Conservation (phyloP, 306 rosid species). For the Potentilla sterilis region DNA sequence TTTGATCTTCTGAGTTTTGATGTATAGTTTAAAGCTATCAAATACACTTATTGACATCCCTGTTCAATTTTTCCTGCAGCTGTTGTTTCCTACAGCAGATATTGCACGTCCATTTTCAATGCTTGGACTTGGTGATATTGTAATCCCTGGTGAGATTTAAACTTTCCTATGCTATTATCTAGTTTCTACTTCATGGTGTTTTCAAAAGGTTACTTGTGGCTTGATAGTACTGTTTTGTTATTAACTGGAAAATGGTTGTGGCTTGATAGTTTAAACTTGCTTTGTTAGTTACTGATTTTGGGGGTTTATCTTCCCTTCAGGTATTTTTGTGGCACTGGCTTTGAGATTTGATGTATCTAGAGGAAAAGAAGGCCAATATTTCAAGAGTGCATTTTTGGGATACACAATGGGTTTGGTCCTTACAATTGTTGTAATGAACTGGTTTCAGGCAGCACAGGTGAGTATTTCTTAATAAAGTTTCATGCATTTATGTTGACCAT, state of each 20-base stretch:
- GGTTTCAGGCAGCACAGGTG: constrained; percentile 99
- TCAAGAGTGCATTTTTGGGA: constrained; percentile 92
- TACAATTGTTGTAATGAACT: constrained; percentile 93
- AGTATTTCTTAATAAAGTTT: constrained; percentile 29
- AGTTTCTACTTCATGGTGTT: neutral
- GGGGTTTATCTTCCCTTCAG: constrained; percentile 35
- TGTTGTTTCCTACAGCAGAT: constrained; percentile 94
- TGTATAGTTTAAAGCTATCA: constrained; percentile 10
- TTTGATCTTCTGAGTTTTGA: neutral
- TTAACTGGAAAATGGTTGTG: too few species aligned
- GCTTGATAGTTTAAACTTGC: neutral
- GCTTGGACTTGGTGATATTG: constrained; percentile 99
- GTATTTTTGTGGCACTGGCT: constrained; percentile 96
- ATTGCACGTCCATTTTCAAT: constrained; percentile 82
- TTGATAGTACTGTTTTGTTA: neutral
- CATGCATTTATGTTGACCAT: constrained; percentile 8
- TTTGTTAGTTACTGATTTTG: neutral
- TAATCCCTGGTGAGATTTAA: constrained; percentile 83
- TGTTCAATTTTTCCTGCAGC: constrained; percentile 48
- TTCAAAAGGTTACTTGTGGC: neutral
- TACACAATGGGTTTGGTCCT: constrained; percentile 76
- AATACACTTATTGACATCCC: constrained; percentile 19
- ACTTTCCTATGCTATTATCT: constrained; percentile 7
- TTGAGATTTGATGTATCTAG: constrained; percentile 94
- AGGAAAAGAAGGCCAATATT: constrained; percentile 77